These are phyloP conservation scores for Corynespora cassiicola DNA, from an alignment of 2,329 filamentous ascomycete species.

Conservation along the genomic window DNA sequence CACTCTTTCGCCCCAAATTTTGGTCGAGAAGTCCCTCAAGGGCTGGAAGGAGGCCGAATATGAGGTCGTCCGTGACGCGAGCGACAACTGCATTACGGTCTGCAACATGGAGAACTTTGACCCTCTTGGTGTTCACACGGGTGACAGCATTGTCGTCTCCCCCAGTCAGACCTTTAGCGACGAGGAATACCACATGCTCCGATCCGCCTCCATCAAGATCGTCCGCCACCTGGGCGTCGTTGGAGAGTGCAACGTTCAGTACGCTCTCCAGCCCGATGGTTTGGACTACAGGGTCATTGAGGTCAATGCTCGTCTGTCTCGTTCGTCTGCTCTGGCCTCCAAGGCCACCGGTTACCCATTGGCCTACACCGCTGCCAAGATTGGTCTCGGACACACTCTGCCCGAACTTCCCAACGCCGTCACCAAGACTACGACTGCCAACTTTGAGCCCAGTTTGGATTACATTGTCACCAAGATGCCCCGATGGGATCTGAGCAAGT, in stretches of 20 bases:
- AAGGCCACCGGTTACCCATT: slow-evolving; percentile 98
- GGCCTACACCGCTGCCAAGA: slow-evolving; percentile 97
- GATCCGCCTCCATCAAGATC: slow-evolving; percentile 96
- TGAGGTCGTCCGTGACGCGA: slow-evolving; percentile 94
- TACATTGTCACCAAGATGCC: slow-evolving; percentile 99
- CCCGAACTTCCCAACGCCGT: slow-evolving; percentile 97
- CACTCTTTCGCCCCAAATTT: slow-evolving; percentile 91
- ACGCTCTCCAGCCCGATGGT: slow-evolving; percentile 93
- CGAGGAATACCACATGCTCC: slow-evolving; percentile 99
- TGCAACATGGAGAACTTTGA: slow-evolving; percentile 99
- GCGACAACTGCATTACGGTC: slow-evolving; percentile 98
- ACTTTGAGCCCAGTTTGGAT: slow-evolving; percentile 96
- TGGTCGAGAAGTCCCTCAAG: slow-evolving; percentile 98
- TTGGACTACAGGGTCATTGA: slow-evolving; percentile 99
- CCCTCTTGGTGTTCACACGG: slow-evolving; percentile 95
- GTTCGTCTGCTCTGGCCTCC: slow-evolving; percentile 94
- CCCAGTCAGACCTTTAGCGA: slow-evolving; percentile 96
- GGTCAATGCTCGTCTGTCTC: slow-evolving; percentile 97
- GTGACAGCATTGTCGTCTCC: slow-evolving; percentile 97
- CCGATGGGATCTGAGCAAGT: slow-evolving; percentile 97
- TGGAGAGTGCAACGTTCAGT: slow-evolving; percentile 98
- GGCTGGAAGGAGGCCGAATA: slow-evolving; percentile 99
- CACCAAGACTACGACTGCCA: slow-evolving; percentile 97
- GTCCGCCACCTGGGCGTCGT: slow-evolving; percentile 96
- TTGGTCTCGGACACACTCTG: slow-evolving; percentile 92